Evolutionary conservation across 2,329 filamentous ascomycete species (phyloP).

Genomic region (Venturia aucupariae): DNA sequence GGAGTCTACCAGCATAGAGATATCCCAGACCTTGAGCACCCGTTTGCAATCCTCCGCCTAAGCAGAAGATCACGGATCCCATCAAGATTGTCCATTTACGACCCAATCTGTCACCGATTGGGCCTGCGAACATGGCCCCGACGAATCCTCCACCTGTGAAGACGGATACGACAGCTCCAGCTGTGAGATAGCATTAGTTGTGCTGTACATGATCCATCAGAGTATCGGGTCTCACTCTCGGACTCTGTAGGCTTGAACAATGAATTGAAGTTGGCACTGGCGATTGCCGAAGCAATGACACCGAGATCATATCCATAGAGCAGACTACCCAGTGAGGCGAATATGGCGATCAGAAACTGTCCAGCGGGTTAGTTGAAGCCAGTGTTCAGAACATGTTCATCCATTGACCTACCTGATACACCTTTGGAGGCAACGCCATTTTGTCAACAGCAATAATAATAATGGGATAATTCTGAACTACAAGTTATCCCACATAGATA

Average conservation of each 20-base stretch:
- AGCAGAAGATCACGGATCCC: slow-evolving; percentile 60
- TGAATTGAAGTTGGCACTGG: slow-evolving; percentile 32
- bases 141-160: slow-evolving; percentile 71
- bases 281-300: slow-evolving; percentile 50
- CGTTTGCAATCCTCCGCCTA: slow-evolving; percentile 67
- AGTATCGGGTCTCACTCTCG: slow-evolving; percentile 22
- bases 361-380: neutral
- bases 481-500: neutral
- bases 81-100: slow-evolving; percentile 63
- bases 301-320: slow-evolving; percentile 52
- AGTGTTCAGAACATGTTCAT: neutral
- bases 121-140: slow-evolving; percentile 56
- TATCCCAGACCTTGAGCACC: slow-evolving; percentile 51
- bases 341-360: slow-evolving; percentile 49
- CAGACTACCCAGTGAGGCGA: slow-evolving; percentile 49
- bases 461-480: too few species aligned
- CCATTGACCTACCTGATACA: slow-evolving; percentile 41
- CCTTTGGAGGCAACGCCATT: slow-evolving; percentile 48
- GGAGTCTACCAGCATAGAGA: slow-evolving; percentile 59
- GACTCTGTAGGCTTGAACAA: slow-evolving; percentile 32
- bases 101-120: slow-evolving; percentile 54
- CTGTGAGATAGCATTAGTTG: neutral
- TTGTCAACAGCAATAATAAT: neutral
- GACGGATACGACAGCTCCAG: slow-evolving; percentile 63
- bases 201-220: neutral